Evolutionary conservation across 148 eudicot species (phyloP), one percentile per base, ranked within the genome.

Genomic region (Fagopyrum homotropicum): DNA sequence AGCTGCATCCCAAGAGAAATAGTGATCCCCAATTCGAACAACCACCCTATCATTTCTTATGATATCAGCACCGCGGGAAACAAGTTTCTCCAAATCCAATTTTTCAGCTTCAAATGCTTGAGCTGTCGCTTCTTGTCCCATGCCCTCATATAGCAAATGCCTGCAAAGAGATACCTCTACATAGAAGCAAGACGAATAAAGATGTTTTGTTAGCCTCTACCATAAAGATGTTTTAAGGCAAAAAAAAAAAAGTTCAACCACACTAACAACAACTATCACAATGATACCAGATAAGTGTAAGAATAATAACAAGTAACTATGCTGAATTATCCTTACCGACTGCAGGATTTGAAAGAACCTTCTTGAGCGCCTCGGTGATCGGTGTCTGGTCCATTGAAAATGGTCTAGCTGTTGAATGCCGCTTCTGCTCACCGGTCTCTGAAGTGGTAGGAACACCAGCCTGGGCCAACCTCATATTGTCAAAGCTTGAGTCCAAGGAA

Each of bases 301-400:
- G 52, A 49, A 49, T 49, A 49, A 49, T 12, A 49, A 49, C 52
- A 7, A 49, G 12, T 49, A 49, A 49, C 12, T 48, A 79, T 80
- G 43, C 79, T 81, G 56, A 79, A 75, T 59, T 73, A 77, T 5
- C 79, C 88, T 85, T 85, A 92, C 97, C 97, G 75, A 80, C 77
- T 47, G 88, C 81, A 77, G 81, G 79, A 77, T 81, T 84, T 11
- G 78, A 80, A 48, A 83, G 52, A 75, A 82, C 77, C 66, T 59
- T 80, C 77, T 74, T 84, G 40, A 81, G 72, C 40, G 85, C 87
- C 75, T 86, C 80, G 4, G 76, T 43, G 50, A 77, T 74, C 57
- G 73, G 75, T 46, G 76, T 77, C 77, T 75, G 74, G 35, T 68
- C 77, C 44, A 76, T 54, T 57, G 59, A 43, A 60, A 79, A 26